phyloP scores from a whole-genome alignment of 2,329 filamentous ascomycete genomes.

The Emmonsiellopsis sp. region DNA sequence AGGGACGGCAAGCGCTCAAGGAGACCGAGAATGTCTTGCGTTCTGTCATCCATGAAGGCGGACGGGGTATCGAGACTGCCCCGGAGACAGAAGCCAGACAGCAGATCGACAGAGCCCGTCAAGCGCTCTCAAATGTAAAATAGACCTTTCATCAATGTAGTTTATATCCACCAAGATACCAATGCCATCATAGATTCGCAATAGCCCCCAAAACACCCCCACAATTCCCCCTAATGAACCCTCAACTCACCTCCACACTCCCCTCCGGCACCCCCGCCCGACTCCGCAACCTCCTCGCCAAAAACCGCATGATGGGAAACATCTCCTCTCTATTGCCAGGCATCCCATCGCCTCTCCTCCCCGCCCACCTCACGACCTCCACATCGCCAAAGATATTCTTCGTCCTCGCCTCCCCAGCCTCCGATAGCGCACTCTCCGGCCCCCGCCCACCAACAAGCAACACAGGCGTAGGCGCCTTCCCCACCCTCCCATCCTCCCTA shows the following conservation, averaged over 20 bases:
- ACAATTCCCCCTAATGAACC: neutral
- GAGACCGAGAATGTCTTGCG: constrained; percentile 44
- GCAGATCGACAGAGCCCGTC: constrained; percentile 37
- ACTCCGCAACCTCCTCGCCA: constrained; percentile 34
- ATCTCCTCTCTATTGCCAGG: constrained; percentile 76
- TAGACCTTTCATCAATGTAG: constrained; percentile 1
- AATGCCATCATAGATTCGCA: neutral
- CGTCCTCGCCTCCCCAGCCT: constrained; percentile 53
- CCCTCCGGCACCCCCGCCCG: constrained; percentile 37
- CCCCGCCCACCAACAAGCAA: constrained; percentile 33
- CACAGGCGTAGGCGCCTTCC: constrained; percentile 32
- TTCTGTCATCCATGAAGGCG: constrained; percentile 36
- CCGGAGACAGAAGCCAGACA: constrained; percentile 28
- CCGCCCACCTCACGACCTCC: constrained; percentile 59
- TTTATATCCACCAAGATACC: constrained; percentile 10
- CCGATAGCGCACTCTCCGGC: constrained; percentile 44
- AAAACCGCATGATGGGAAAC: constrained; percentile 78
- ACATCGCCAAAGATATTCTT: constrained; percentile 59
- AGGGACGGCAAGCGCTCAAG: constrained; percentile 46
- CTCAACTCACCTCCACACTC: constrained; percentile 32
- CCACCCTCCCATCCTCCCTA: constrained; percentile 11
- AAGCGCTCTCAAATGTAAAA: constrained; percentile 34
- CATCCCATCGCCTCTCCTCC: constrained; percentile 66
- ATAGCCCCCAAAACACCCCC: neutral
- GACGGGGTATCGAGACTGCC: constrained; percentile 26